Evolutionary conservation across 2,329 filamentous ascomycete species (phyloP), one percentile per base, ranked within the genome.

Genomic region (Pseudogymnoascus sp.): DNA sequence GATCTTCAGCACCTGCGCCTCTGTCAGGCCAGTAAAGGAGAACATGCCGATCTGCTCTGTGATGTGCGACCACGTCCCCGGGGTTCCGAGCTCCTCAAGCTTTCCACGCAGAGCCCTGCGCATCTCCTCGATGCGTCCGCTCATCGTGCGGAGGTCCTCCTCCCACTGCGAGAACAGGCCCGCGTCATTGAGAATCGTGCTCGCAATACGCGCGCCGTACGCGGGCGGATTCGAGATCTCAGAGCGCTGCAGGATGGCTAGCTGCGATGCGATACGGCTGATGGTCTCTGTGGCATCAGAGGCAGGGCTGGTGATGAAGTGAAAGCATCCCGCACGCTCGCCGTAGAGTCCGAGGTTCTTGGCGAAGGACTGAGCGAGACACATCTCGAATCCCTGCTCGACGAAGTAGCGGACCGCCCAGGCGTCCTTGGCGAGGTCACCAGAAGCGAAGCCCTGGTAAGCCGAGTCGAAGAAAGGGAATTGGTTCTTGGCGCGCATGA

Each of bases 1-100:
- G 66, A 95, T 78, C 77, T 85, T 86, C 69, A 83, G 70, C 7
- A 93, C 90, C 74, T 95, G 90, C 66, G 83, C 74, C 78, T 92
- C 89, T 11, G 76, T 83, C 74, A 96, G 77, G 11, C 91, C 91
- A 0, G 91, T 96, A 76, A 96, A 99, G 76, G 88, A 93, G 80
- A 99, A 99, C 95, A 99, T 99, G 79, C 95, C 95, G 74, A 99
- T 99, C 83, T 99, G 95, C 72, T 96, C 90, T 15, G 93, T 97
- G 75, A 99, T 96, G 78, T 99, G 95, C 73, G 93, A 91, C 95
- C 95, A 99, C 13, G 84, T 89, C 33, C 93, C 93, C 0, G 93
- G 93, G 0, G 95, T 97, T 31, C 85, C 86, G 65, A 93, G 83
- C 72, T 87, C 85, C 78, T 97, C 93, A 10, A 99, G 85, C 77